Evolutionary conservation across 345 rosid genomes (phyloP).

Genomic region (Noccaea caerulescens): DNA sequence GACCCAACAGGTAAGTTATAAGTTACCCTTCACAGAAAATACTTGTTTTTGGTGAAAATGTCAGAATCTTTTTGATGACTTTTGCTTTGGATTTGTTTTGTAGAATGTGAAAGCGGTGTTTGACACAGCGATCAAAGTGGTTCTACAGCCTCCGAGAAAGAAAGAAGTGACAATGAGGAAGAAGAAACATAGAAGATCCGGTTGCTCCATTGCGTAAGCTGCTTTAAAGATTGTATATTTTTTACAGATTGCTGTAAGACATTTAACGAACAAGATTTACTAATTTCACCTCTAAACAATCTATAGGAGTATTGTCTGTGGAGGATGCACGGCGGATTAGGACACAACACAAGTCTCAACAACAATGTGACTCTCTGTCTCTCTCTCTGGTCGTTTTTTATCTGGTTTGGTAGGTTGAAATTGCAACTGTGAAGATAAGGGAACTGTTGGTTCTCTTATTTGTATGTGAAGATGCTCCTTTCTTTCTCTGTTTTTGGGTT

Average conservation of each 20-base stretch:
- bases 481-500: constrained; percentile 24
- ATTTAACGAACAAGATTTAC: neutral
- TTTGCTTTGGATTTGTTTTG: constrained; percentile 21
- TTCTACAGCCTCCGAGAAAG: constrained; percentile 95
- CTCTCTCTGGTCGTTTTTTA: constrained; percentile 23
- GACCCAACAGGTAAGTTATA: constrained; percentile 78
- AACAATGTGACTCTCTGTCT: constrained; percentile 18
- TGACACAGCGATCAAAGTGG: constrained; percentile 93
- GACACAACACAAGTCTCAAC: constrained; percentile 12
- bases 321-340: constrained; percentile 67
- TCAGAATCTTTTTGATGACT: neutral
- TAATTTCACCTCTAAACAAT: neutral
- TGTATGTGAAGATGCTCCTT: constrained; percentile 25
- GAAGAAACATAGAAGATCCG: constrained; percentile 62
- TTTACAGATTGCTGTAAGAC: neutral
- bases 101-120: constrained; percentile 96
- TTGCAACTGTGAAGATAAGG: constrained; percentile 26
- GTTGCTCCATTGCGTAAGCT: constrained; percentile 78
- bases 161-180: constrained; percentile 70
- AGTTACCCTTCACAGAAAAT: neutral
- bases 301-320: constrained; percentile 75
- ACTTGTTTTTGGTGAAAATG: neutral
- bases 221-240: constrained; percentile 13
- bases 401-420: constrained; percentile 13
- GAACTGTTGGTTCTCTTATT: constrained; percentile 43